Conservation (phyloP, 2,329 filamentous ascomycete genomes). For the Cordyceps farinosa region DNA sequence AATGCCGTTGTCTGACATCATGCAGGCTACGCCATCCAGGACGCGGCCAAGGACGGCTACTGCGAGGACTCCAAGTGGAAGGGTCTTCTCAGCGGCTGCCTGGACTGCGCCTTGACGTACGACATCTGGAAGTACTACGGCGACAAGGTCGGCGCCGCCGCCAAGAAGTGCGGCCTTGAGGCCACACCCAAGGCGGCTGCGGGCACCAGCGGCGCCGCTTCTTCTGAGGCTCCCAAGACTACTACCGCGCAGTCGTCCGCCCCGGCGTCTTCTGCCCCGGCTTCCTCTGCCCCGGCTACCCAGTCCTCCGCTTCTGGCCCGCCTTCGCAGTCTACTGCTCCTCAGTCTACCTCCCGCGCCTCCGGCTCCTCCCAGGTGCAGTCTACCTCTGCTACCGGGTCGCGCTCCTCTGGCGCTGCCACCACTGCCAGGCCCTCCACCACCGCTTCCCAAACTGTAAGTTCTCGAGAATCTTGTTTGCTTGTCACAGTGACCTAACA, state of each 20-base stretch:
- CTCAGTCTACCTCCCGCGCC: not conserved
- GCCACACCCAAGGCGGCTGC: conserved; percentile 25
- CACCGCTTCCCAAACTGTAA: conserved; percentile 11
- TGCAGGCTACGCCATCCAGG: conserved; percentile 30
- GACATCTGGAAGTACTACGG: conserved; percentile 45
- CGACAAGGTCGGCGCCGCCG: conserved; percentile 33
- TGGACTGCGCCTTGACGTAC: conserved; percentile 40
- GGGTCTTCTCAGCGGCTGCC: conserved; percentile 40
- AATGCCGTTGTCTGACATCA: not conserved
- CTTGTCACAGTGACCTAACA: not conserved
- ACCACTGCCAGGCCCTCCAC: conserved; percentile 17
- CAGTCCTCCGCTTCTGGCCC: not conserved
- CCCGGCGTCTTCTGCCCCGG: conserved; percentile 11
- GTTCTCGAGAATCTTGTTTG: conserved; percentile 1
- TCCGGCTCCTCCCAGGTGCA: conserved; percentile 10
- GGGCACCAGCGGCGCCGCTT: not conserved
- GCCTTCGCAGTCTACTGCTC: not conserved
- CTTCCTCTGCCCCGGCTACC: not conserved
- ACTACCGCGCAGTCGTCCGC: conserved; percentile 21
- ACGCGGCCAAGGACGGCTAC: conserved; percentile 26
- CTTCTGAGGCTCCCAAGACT: not conserved
- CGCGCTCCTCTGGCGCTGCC: conserved; percentile 10
- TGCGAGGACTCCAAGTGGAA: conserved; percentile 38
- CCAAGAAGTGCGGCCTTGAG: conserved; percentile 33
- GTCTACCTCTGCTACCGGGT: conserved; percentile 13